Base-by-base conservation (phyloP, 129 eudicot genomes). In the Chrysanthemum seticuspe region DNA sequence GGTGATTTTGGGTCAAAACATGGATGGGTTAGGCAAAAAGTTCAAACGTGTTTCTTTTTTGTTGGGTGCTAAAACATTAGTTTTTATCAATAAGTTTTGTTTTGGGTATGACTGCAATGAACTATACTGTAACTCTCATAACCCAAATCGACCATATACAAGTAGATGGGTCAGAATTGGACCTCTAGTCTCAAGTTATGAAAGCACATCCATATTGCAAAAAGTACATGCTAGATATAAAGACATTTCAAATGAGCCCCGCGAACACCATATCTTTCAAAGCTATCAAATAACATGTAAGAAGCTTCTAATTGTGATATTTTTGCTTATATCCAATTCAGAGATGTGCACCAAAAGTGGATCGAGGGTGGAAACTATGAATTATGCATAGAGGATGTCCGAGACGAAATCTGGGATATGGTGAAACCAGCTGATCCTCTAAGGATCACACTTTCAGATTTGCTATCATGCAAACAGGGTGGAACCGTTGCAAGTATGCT, bases 351-450 rank as follows among this genome's bases (percentile, higher is more conserved):
- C 71, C 96, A 90, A 73, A 93, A 93, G 78, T 93, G 98, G 98
- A 93, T 93, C 2, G 98, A 93, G 72, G 98, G 98, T 76, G 98
- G 98, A 62, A 90, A 93, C 78, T 90, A 93, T 44, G 97, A 93
- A 67, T 69, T 89, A 40, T 93, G 97, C 70, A 89, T 93, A 29
- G 98, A 93, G 78, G 98, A 93, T 63, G 98, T 93, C 55, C 79
- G 98, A 62, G 98, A 93, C 72, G 98, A 93, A 78, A 93, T 93
- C 18, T 93, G 98, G 98, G 97, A 93, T 72, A 90, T 94, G 98
- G 98, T 94, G 83, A 94, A 94, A 76, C 97, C 98, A 52, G 85
- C 80, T 13, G 98, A 94, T 73, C 91, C 96, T 15, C 62, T 90
- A 48, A 90, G 60, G 72, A 88, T 94, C 69, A 86, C 93, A 5